Base-by-base conservation (phyloP, 1,284 basidiomycete species). In the Apiotrichum siamense region DNA sequence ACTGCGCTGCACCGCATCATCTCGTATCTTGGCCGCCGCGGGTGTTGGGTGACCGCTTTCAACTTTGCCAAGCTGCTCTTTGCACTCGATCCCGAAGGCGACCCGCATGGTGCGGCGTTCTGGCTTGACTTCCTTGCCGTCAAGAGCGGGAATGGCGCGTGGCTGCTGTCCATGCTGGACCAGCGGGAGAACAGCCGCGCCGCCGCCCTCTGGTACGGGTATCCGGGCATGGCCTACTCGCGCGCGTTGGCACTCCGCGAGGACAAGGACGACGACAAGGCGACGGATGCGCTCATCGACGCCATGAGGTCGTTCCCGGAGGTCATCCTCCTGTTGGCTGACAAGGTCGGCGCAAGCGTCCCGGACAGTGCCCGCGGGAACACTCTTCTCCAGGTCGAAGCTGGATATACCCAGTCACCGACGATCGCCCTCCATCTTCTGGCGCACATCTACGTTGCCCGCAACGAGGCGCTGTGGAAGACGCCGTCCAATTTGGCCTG, bases 21-120 rank as follows among this genome's bases (percentile, higher is more conserved):
- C 11, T 80, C 81, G 83, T 88, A 92, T 65, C 76, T 93, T 6
- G 84, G 86, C 49, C 82, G 88, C n/a, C 78, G 92, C 24, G 92
- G 92, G 1, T 88, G 88, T 59, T 82, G 85, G 52, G 81, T 88
- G 10, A 91, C 92, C 0, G 83, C 89, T 0, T 92, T 93, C 69
- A 89, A 93, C 70, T 91, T 90, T 64, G 83, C 87, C 3, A 81
- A 86, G 33, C 78, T 96, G 0, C 76, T 96, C 40, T 84, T 86
- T 55, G 80, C 84, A 0, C 78, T 94, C 0, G 88, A 93, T 64
- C 88, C 90, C 0, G 80, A 83, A 63, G 80, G 78, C 15, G 90
- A 96, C 65, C 91, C 90, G 0, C 89, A 93, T 62, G 89, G 88
- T 3, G 81, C 84, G 1, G 75, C 85, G 4, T 75, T 90, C n/a